A percentile compares a stretch with the other conserved stretches of the same genome.
phyloP scores from a whole-genome alignment of 495 filamentous ascomycete genomes.

The Aspergillus heteromorphus region DNA sequence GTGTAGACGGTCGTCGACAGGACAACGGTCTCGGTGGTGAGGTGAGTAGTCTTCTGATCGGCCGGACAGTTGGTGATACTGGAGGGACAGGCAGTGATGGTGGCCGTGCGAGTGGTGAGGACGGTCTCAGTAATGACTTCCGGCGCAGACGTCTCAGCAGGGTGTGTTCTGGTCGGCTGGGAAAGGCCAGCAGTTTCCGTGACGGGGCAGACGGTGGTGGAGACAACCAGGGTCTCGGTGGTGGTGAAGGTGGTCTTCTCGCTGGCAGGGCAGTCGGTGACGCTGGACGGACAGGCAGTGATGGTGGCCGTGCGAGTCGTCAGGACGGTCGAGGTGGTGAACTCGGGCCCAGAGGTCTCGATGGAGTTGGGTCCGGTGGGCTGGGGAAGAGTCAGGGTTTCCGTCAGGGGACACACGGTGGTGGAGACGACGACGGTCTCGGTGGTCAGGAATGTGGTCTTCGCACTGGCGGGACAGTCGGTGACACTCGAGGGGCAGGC shows the following conservation, averaged over 20 bases:
- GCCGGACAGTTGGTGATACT: not conserved
- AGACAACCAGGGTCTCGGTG: not conserved
- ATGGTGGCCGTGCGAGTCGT: not conserved
- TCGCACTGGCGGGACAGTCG: not conserved
- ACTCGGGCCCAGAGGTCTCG: not conserved
- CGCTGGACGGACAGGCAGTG: not conserved
- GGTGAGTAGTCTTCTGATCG: not conserved
- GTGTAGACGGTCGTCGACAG: not conserved
- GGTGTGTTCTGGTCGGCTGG: not conserved
- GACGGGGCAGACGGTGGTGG: not conserved
- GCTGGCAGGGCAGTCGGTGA: not conserved
- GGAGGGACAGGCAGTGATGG: not conserved
- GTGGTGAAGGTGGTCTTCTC: not conserved
- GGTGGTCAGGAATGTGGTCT: not conserved
- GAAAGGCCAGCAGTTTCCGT: not conserved
- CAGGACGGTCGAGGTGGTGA: not conserved
- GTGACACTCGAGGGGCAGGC: not conserved
- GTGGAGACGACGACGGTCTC: not conserved
- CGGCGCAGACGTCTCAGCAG: not conserved
- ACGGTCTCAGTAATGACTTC: not conserved
- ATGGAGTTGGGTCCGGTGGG: too few relatives aligned
- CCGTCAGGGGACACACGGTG: not conserved
- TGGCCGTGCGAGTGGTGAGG: not conserved
- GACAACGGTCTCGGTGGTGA: not conserved
- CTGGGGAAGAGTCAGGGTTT: too few relatives aligned